Percentiles rank a stretch among this genome's conserved stretches.
Conservation (phyloP, 2,329 filamentous ascomycete genomes). For the Ramichloridium luteum region DNA sequence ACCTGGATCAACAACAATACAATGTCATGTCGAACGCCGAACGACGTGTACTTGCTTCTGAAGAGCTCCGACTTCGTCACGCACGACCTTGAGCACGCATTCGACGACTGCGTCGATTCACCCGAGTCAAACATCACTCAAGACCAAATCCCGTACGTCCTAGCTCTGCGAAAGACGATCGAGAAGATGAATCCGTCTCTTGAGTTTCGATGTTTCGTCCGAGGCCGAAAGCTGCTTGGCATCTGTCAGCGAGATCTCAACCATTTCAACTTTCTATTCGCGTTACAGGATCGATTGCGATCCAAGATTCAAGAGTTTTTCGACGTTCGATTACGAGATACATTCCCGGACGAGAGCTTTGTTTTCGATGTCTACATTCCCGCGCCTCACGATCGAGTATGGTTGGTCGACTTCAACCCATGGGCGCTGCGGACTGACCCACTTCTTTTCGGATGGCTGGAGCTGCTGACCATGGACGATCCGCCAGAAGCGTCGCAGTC, state of each 20-base stretch:
- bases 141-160: slow-evolving; percentile 53
- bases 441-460: slow-evolving; percentile 78
- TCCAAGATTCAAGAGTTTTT: slow-evolving; percentile 68
- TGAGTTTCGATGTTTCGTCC: slow-evolving; percentile 93
- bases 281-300: slow-evolving; percentile 53
- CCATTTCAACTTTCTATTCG: slow-evolving; percentile 70
- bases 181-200: slow-evolving; percentile 69
- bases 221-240: slow-evolving; percentile 64
- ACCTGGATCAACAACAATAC: slow-evolving; percentile 86
- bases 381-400: slow-evolving; percentile 58
- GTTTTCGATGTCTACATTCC: slow-evolving; percentile 90
- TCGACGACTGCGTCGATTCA: slow-evolving; percentile 54
- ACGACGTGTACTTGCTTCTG: slow-evolving; percentile 84
- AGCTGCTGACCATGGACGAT: slow-evolving; percentile 63
- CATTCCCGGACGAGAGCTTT: slow-evolving; percentile 75
- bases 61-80: slow-evolving; percentile 93
- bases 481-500: slow-evolving; percentile 28
- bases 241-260: slow-evolving; percentile 85
- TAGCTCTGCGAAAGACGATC: slow-evolving; percentile 81
- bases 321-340: slow-evolving; percentile 55
- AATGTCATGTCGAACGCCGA: slow-evolving; percentile 76
- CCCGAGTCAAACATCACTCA: slow-evolving; percentile 16
- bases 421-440: slow-evolving; percentile 87
- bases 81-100: slow-evolving; percentile 86
- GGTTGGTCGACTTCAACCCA: slow-evolving; percentile 88